These are phyloP conservation scores for Leccinum fallax DNA, from an alignment of 1,284 basidiomycete species.

Conservation along the genomic window DNA sequence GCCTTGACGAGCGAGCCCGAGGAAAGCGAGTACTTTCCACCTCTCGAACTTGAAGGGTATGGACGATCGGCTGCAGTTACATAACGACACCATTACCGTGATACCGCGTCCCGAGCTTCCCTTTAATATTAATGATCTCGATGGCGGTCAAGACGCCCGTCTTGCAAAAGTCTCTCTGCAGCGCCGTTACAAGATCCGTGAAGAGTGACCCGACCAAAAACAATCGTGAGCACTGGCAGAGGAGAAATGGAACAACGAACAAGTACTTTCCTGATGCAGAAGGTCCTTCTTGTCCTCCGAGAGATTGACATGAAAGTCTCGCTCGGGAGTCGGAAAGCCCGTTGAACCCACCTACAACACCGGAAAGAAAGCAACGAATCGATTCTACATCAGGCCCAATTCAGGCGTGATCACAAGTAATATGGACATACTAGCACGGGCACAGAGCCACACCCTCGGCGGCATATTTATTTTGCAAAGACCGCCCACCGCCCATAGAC, in stretches of 20 bases:
- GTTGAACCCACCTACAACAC: too few relatives aligned
- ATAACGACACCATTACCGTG: conserved; percentile 25
- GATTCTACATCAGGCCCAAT: too few relatives aligned
- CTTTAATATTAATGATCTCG: conserved; percentile 8
- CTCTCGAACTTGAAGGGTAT: conserved; percentile 17
- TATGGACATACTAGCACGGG: too few relatives aligned
- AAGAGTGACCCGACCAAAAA: background rate
- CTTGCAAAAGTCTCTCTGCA: background rate
- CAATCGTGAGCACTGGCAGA: background rate
- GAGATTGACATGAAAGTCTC: too few relatives aligned
- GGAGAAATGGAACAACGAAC: background rate
- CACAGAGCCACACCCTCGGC: too few relatives aligned
- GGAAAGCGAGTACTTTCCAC: conserved; percentile 20
- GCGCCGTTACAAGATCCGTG: background rate
- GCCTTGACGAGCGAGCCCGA: too few relatives aligned
- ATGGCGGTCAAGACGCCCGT: conserved; percentile 9
- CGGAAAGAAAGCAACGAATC: too few relatives aligned
- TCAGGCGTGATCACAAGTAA: too few relatives aligned
- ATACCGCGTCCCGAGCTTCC: conserved; percentile 14
- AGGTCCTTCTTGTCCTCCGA: too few relatives aligned
- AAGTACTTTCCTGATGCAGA: conserved; percentile 1
- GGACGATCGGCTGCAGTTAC: conserved; percentile 21
- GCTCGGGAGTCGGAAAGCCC: too few relatives aligned
- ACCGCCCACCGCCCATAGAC: too few relatives aligned
- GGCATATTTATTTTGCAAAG: too few relatives aligned